Conservation (phyloP, 768 basidiomycete genomes). For the Nevesoporus exiguus region DNA sequence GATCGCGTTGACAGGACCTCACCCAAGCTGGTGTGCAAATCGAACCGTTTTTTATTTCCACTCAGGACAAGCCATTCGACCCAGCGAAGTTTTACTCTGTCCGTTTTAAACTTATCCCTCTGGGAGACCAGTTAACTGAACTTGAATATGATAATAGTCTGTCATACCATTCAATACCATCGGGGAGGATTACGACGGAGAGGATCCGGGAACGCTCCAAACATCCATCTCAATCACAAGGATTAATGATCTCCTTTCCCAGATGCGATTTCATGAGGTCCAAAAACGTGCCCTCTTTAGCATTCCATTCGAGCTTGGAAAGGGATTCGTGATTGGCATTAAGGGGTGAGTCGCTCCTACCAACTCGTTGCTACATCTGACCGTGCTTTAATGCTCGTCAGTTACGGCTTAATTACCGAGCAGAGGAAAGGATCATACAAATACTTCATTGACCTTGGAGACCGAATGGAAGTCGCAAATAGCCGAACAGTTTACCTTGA, state of each 20-base stretch:
- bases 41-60: slow-evolving; percentile 88
- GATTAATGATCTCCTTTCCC: slow-evolving; percentile 71
- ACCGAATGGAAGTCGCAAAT: slow-evolving; percentile 71
- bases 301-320: slow-evolving; percentile 75
- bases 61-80: slow-evolving; percentile 64
- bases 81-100: slow-evolving; percentile 78
- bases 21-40: slow-evolving; percentile 73
- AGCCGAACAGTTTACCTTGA: slow-evolving; percentile 73
- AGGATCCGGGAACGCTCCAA: slow-evolving; percentile 55
- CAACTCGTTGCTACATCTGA: neutral
- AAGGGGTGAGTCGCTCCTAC: slow-evolving; percentile 59
- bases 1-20: slow-evolving; percentile 56
- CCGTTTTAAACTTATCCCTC: slow-evolving; percentile 20
- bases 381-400: slow-evolving; percentile 30
- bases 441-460: slow-evolving; percentile 79
- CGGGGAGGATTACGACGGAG: slow-evolving; percentile 40
- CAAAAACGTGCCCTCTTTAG: slow-evolving; percentile 82
- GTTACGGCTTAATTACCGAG: slow-evolving; percentile 85
- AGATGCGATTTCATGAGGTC: slow-evolving; percentile 79
- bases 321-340: slow-evolving; percentile 71
- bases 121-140: slow-evolving; percentile 6
- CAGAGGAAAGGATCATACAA: slow-evolving; percentile 81
- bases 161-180: slow-evolving; percentile 54
- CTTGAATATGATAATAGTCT: slow-evolving; percentile 43
- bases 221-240: slow-evolving; percentile 73